phyloP scores from a whole-genome alignment of 331 rosid species.

The Pyrus hybrid region DNA sequence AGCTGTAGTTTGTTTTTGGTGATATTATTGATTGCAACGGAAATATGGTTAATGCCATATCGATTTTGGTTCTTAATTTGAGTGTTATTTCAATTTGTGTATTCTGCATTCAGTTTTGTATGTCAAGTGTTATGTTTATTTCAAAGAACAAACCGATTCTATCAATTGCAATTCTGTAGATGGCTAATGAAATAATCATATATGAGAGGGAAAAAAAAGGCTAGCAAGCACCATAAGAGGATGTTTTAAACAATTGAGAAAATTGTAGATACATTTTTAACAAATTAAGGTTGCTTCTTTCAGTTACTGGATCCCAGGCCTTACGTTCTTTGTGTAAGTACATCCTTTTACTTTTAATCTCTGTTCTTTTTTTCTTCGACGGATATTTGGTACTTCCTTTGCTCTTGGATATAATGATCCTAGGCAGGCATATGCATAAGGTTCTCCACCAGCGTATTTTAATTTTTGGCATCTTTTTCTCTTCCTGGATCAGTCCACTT shows the following conservation, averaged over 20 bases:
- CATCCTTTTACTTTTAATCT: neutral
- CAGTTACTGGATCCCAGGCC: neutral
- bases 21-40: neutral
- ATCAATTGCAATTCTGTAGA: neutral
- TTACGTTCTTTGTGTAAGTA: neutral
- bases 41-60: neutral
- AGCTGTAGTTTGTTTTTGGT: neutral
- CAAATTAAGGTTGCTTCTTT: neutral
- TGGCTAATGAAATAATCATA: neutral
- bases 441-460: neutral
- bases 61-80: neutral
- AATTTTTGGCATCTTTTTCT: neutral
- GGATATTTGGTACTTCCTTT: neutral
- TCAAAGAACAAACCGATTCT: neutral
- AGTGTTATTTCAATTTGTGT: neutral
- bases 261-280: neutral
- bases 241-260: neutral
- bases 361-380: too few relatives aligned
- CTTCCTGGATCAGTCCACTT: neutral
- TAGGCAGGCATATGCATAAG: too few relatives aligned
- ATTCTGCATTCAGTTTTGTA: neutral
- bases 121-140: neutral
- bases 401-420: neutral
- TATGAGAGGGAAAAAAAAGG: too few relatives aligned
- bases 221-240: too few relatives aligned